Base-by-base conservation (phyloP, 2,329 filamentous ascomycete species). In the Ophiostoma pallidulum region DNA sequence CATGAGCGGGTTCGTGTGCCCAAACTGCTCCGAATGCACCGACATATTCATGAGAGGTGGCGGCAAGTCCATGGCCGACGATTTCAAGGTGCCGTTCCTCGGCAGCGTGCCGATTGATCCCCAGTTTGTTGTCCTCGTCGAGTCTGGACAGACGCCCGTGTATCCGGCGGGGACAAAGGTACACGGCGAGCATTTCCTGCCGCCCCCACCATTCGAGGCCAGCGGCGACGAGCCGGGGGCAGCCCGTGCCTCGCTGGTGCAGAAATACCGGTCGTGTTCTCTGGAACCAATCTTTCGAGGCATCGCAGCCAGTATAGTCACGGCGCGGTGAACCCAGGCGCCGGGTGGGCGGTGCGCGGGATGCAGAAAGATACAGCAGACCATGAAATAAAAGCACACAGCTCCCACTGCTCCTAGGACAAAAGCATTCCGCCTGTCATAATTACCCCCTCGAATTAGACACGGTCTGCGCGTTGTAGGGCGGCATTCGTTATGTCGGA, bases 11-110 rank as follows among this genome's bases (percentile, higher is more conserved):
- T 94, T 86, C 58, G 84, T 92, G n/a, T 92, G 86, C 60, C 80
- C 80, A 7, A 77, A 83, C 60, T 85, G 81, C 64, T 77, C 77
- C 42, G 89, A 96, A 63, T 94, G 91, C 66, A 95, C 87, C 45
- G 87, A 97, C 65, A 78, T 97, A 44, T 98, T 98, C 63, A 88
- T 84, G 44, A 90, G 86, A 47, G 92, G 92, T 4, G 92, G 92
- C 4, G 92, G 92, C 8, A 73, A 86, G 63, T 76, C 85, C 20
- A 95, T 98, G 89, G 89, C 91, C 7, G 69, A 78, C 41, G 89
- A 97, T 57, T 92, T 94, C 61, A 72, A 71, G 1, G 86, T 97
- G 31, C 78, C 77, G 14, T 97, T 96, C 58, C 66, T 97, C 45
- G 92, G 90, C 3, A 81, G 80, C 24, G 81, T 97, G 32, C 92